Conservation (phyloP, 2,329 filamentous ascomycete species). For the Cadophora sp. region DNA sequence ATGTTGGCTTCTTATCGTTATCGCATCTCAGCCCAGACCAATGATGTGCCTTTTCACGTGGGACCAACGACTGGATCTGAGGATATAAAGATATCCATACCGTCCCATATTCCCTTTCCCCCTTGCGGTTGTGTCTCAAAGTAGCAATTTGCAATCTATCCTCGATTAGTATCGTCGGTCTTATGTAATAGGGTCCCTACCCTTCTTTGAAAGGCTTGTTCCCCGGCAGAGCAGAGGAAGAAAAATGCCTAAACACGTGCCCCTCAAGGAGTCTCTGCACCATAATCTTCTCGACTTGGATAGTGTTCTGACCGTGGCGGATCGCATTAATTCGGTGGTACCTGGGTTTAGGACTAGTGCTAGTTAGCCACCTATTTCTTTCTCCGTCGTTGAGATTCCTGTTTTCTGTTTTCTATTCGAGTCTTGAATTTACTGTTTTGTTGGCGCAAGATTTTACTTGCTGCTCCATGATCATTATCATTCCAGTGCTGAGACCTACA, state of each 20-base stretch:
- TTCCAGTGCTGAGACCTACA: constrained; percentile 6
- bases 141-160: constrained; percentile 3
- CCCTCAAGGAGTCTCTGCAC: constrained; percentile 48
- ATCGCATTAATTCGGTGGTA: constrained; percentile 58
- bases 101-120: not conserved
- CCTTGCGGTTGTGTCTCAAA: not conserved
- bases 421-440: constrained; percentile 2
- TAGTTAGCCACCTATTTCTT: constrained; percentile 53
- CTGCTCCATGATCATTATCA: not conserved
- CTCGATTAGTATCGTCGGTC: constrained; percentile 3
- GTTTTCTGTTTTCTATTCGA: constrained; percentile 29
- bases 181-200: constrained; percentile 5
- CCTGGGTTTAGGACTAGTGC: constrained; percentile 65
- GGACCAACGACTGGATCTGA: constrained; percentile 5
- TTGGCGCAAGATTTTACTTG: constrained; percentile 11
- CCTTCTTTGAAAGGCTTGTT: constrained; percentile 7
- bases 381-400: constrained; percentile 27
- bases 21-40: not conserved
- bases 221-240: not conserved
- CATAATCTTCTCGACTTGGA: constrained; percentile 49
- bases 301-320: constrained; percentile 50
- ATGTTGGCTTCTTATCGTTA: constrained; percentile 9
- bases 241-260: constrained; percentile 38
- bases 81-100: constrained; percentile 25
- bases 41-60: constrained; percentile 22